Evolutionary conservation across 2,329 filamentous ascomycete genomes (phyloP).

Genomic region (Emergomyces orientalis): DNA sequence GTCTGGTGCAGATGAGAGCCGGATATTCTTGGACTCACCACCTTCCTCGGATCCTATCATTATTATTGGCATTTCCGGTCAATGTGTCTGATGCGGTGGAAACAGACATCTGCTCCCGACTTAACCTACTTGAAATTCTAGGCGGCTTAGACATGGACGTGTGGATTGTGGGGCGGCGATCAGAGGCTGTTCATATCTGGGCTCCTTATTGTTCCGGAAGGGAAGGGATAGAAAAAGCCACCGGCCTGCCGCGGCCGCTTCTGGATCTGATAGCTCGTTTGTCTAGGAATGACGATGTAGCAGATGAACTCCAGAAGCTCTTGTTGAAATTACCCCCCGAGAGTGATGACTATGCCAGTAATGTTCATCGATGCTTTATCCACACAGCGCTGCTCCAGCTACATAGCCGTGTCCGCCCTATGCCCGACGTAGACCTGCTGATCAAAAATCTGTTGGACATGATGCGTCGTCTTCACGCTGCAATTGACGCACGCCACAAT

Average conservation of each 20-base stretch:
- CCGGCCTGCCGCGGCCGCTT: not conserved
- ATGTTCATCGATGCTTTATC: not conserved
- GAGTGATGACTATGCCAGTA: not conserved
- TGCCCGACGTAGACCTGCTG: not conserved
- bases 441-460: conserved; percentile 1
- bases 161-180: not conserved
- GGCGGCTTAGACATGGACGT: not conserved
- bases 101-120: not conserved
- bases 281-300: not conserved
- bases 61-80: not conserved
- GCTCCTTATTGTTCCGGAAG: not conserved
- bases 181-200: not conserved
- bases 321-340: not conserved
- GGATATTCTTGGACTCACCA: not conserved
- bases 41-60: not conserved
- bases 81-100: not conserved
- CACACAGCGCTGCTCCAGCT: not conserved
- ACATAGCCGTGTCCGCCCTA: not conserved
- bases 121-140: not conserved
- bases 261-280: not conserved
- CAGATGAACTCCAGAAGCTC: not conserved
- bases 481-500: not conserved
- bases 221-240: not conserved
- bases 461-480: not conserved
- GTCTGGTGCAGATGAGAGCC: not conserved